A percentile compares a stretch with the other conserved stretches of the same genome.
Evolutionary conservation across 164 flowering plant genomes (phyloP).

Genomic region (Vitis labrusca): DNA sequence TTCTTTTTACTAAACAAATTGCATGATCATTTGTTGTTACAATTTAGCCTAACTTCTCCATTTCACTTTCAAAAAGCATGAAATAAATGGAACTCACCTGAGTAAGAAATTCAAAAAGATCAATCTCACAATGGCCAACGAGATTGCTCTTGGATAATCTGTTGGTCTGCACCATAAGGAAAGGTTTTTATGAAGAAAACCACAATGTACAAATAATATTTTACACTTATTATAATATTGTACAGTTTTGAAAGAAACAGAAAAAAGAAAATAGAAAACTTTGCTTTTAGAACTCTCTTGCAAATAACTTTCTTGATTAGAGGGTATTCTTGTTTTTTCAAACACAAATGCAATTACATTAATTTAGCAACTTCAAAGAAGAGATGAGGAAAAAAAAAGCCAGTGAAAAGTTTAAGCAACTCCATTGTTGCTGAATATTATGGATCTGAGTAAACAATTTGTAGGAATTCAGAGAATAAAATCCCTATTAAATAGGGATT

Average conservation of each 20-base stretch:
- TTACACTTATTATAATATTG: background rate
- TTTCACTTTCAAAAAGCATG: background rate
- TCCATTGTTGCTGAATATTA: too few species aligned
- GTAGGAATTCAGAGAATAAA: too few species aligned
- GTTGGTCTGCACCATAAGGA: constrained; percentile 76
- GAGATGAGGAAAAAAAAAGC: background rate
- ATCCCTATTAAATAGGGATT: too few species aligned
- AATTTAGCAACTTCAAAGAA: constrained; percentile 2
- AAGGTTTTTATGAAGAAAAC: constrained; percentile 1
- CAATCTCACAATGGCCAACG: constrained; percentile 84
- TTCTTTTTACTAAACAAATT: too few species aligned
- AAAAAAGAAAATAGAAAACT: background rate
- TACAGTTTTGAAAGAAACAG: background rate
- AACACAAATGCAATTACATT: background rate
- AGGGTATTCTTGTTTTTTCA: background rate
- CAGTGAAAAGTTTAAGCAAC: background rate
- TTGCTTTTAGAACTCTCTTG: background rate
- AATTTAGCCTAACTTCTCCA: background rate
- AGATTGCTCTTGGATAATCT: constrained; percentile 70
- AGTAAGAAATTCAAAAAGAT: constrained; percentile 61
- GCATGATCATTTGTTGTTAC: background rate
- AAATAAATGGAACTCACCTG: constrained; percentile 43
- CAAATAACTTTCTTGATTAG: background rate
- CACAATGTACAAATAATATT: background rate
- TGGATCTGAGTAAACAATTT: too few species aligned